A percentile compares a stretch with the other conserved stretches of the same genome.
These are phyloP conservation scores for Penicillium verrucosum DNA, from an alignment of 2,329 filamentous ascomycete species.

Conservation along the genomic window DNA sequence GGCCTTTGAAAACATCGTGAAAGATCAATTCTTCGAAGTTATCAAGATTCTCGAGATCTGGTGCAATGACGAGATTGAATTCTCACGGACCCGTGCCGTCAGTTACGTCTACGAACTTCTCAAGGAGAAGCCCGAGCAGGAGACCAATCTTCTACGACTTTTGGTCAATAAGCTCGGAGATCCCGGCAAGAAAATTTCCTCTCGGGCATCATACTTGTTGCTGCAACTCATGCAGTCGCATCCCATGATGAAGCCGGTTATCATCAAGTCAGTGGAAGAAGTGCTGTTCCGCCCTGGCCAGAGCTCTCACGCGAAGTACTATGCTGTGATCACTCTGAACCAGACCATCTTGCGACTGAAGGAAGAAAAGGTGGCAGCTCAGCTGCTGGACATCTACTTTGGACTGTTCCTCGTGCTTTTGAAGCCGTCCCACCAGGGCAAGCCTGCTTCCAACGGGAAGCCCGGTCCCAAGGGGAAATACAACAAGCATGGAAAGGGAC, in stretches of 20 bases:
- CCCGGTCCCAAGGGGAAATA: conserved; percentile 37
- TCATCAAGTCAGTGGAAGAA: conserved; percentile 83
- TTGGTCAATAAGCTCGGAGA: conserved; percentile 97
- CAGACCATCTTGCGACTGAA: conserved; percentile 88
- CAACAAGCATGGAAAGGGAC: conserved; percentile 51
- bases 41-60: conserved; percentile 87
- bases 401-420: conserved; percentile 78
- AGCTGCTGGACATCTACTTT: conserved; percentile 88
- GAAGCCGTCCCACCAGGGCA: conserved; percentile 52
- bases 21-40: conserved; percentile 88
- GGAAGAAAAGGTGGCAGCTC: conserved; percentile 75
- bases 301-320: conserved; percentile 85
- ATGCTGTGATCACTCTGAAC: conserved; percentile 93
- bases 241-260: conserved; percentile 87
- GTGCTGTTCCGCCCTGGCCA: conserved; percentile 84
- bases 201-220: conserved; percentile 87
- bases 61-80: conserved; percentile 94
- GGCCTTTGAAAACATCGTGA: conserved; percentile 94
- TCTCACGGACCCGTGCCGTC: conserved; percentile 79
- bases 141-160: conserved; percentile 85
- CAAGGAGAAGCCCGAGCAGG: conserved; percentile 95
- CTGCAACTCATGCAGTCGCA: conserved; percentile 85
- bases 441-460: conserved; percentile 47
- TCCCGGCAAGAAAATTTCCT: conserved; percentile 91
- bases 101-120: conserved; percentile 89